Evolutionary conservation across 495 filamentous ascomycete genomes (phyloP).

Genomic region (Neurospora sp.): DNA sequence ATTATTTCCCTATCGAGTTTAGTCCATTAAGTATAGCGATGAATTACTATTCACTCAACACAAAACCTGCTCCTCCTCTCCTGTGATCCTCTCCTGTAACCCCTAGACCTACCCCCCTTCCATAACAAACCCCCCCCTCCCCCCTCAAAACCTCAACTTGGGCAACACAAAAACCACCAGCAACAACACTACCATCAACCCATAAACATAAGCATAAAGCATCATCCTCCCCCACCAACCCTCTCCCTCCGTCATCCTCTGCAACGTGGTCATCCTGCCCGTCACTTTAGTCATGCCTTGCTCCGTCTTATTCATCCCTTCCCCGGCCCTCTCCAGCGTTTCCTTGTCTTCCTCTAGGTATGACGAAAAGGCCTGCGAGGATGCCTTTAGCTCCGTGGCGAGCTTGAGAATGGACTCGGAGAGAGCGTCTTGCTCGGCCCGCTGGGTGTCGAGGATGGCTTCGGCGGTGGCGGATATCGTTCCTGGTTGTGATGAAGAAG

Average conservation of each 20-base stretch:
- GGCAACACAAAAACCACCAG: conserved; percentile 71
- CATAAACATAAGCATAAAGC: conserved; percentile 75
- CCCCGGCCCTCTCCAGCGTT: conserved; percentile 55
- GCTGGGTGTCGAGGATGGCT: conserved; percentile 59
- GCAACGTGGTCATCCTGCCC: conserved; percentile 60
- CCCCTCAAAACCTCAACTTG: conserved; percentile 66
- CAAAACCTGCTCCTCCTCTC: not conserved
- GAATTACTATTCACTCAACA: not conserved
- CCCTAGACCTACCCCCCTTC: too few species aligned
- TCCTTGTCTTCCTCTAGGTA: conserved; percentile 64
- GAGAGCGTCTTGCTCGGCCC: conserved; percentile 73
- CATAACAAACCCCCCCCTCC: not conserved
- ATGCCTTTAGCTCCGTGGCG: conserved; percentile 67
- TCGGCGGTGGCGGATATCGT: conserved; percentile 37
- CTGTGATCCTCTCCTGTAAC: too few species aligned
- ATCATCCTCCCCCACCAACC: conserved; percentile 81
- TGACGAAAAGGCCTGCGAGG: conserved; percentile 56
- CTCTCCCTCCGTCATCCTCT: conserved; percentile 69
- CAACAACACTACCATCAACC: conserved; percentile 62
- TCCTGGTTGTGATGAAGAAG: conserved; percentile 6
- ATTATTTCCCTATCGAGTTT: not conserved
- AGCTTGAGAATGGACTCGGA: conserved; percentile 69
- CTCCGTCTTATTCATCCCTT: conserved; percentile 67
- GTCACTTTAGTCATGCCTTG: conserved; percentile 64
- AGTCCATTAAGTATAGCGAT: not conserved